Base-by-base conservation (phyloP, 345 rosid species). In the Punica granatum region DNA sequence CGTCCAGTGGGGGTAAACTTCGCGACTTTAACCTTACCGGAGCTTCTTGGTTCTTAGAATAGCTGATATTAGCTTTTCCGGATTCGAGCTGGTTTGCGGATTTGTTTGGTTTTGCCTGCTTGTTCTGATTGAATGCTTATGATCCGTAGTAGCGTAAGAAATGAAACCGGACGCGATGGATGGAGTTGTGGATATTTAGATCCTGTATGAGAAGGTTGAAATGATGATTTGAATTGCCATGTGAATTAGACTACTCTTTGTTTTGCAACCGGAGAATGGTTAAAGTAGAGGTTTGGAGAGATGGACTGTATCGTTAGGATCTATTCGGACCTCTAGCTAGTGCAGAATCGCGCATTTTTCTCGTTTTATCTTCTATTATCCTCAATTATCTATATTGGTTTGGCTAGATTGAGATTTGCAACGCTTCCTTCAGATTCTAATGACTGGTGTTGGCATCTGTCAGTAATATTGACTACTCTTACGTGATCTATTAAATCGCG, bases 1-100 rank as follows among this genome's bases (percentile, higher is more conserved):
- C 54, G 84, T 83, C 69, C 82, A 83, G 60, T 78, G 99, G 97
- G 96, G 97, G 97, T 89, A 76, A 78, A 64, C 42, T 30, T 59
- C 51, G 2, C 63, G 16, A 28, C 12, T 14, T 13, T 33, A 56
- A 1, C 31, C 61, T 26, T 54, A 23, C 7, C 28, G 9, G 6
- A 21, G 8, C 6, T 6, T 49, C 10, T 49, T 49, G n/a, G 23
- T n/a, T 51, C 11, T n/a, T 51, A 1, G 28, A 23, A 23, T 51
- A n/a, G 30, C 23, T 51, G 58, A 51, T 51, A 46, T n/a, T 46
- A 10, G 30, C 30, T 51, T 51, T 51, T 26, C 28, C 30, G 1
- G 58, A 1, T 19, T 51, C 30, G 58, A 51, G 58, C 21, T 51
- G 9, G n/a, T n/a, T 51, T 51, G 28, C 14, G 11, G 12, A 12